phyloP scores from a whole-genome alignment of 306 rosid species.

The Rosa chinensis region DNA sequence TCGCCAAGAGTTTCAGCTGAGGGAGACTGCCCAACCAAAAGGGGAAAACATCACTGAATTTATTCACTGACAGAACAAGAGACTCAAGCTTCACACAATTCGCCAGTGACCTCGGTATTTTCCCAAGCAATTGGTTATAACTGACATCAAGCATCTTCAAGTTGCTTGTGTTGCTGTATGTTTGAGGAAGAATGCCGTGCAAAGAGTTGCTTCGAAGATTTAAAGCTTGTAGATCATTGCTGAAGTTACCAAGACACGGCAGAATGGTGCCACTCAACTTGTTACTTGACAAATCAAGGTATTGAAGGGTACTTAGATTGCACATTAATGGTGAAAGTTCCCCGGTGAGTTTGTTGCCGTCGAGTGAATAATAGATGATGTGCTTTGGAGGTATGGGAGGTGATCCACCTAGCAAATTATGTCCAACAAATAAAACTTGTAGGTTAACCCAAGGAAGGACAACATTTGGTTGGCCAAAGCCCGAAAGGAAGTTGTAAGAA shows the following conservation, averaged over 20 bases:
- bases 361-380: background rate
- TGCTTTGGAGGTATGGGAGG: background rate
- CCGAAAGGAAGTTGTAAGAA: background rate
- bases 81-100: background rate
- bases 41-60: background rate
- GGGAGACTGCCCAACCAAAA: background rate
- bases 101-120: background rate
- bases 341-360: background rate
- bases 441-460: background rate
- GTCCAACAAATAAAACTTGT: no score
- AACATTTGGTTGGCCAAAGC: background rate
- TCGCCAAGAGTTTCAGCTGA: background rate
- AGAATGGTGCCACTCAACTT: background rate
- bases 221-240: background rate
- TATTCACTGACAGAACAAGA: background rate
- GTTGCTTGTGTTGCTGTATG: background rate
- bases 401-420: background rate
- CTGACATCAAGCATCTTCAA: background rate
- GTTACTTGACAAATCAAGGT: background rate
- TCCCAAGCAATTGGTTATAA: background rate
- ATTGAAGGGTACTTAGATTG: background rate
- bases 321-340: background rate
- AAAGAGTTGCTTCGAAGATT: background rate
- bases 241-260: background rate
- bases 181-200: background rate